Conservation (phyloP, 1,284 basidiomycete species). For the Golubevia pallescens region DNA sequence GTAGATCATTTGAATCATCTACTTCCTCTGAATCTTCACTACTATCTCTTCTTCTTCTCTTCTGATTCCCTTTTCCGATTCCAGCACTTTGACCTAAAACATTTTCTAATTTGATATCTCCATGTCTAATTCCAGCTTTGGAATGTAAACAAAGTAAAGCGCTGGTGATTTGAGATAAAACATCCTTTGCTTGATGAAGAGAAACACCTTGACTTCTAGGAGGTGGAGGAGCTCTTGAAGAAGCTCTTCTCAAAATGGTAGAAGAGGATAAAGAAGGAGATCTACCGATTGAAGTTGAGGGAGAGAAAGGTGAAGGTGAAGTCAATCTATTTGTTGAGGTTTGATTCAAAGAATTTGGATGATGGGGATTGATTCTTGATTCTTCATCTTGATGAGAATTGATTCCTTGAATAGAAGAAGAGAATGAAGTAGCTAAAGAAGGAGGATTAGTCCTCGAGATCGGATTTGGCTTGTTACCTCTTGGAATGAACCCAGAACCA, state of each 20-base stretch:
- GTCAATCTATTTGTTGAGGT: too few species aligned
- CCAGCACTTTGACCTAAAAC: constrained; percentile 37
- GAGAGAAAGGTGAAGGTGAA: too few species aligned
- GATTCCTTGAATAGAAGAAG: too few species aligned
- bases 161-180: constrained; percentile 33
- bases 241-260: too few species aligned
- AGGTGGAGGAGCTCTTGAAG: too few species aligned
- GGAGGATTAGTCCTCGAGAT: not conserved
- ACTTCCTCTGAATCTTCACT: not conserved
- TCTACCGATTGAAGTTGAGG: too few species aligned
- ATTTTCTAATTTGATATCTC: constrained; percentile 55
- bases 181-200: constrained; percentile 33
- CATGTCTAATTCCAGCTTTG: constrained; percentile 29
- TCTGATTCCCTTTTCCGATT: not conserved
- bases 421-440: too few species aligned
- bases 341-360: too few species aligned
- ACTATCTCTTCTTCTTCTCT: not conserved
- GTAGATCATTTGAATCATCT: not conserved
- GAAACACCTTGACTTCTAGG: constrained; percentile 36
- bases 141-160: constrained; percentile 35
- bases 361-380: too few species aligned
- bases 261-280: too few species aligned
- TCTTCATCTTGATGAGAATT: too few species aligned
- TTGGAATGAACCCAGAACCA: not conserved
- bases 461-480: not conserved